A percentile compares a stretch with the other conserved stretches of the same genome.
Conservation (phyloP, 2,329 filamentous ascomycete species). For the Apiospora saccharicola region DNA sequence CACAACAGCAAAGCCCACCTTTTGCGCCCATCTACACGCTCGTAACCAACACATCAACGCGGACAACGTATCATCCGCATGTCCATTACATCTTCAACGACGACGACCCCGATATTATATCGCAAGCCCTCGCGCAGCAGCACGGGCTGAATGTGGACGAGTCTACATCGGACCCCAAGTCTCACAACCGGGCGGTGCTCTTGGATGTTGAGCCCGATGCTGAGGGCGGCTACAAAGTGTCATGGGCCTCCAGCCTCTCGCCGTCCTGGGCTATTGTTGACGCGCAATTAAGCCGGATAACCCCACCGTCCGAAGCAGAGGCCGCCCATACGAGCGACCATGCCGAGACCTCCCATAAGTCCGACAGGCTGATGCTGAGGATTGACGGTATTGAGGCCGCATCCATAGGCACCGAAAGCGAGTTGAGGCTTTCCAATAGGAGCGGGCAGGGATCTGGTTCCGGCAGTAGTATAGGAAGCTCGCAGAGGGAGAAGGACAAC, state of each 20-base stretch:
- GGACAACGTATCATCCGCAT: conserved; percentile 81
- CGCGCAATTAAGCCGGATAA: conserved; percentile 53
- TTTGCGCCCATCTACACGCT: conserved; percentile 89
- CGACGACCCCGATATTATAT: conserved; percentile 82
- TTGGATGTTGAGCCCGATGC: conserved; percentile 59
- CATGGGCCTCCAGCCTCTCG: conserved; percentile 75
- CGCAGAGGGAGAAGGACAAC: conserved; percentile 35
- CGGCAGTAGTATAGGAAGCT: conserved; percentile 42
- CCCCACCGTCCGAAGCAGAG: conserved; percentile 41
- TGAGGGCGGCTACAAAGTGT: conserved; percentile 60
- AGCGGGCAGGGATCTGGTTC: conserved; percentile 38
- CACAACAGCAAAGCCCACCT: conserved; percentile 42
- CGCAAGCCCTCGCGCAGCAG: conserved; percentile 65
- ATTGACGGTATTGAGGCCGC: conserved; percentile 62
- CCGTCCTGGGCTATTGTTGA: conserved; percentile 72
- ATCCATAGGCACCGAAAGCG: conserved; percentile 46
- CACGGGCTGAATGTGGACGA: conserved; percentile 46
- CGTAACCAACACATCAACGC: conserved; percentile 76
- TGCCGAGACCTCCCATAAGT: conserved; percentile 35
- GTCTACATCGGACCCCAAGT: conserved; percentile 37
- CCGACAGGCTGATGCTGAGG: conserved; percentile 63
- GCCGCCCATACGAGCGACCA: conserved; percentile 40
- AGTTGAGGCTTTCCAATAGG: conserved; percentile 39
- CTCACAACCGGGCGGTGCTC: conserved; percentile 56
- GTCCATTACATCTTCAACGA: conserved; percentile 94